Conservation (phyloP, 2,329 filamentous ascomycete species). For the Cordyceps tenuipes region DNA sequence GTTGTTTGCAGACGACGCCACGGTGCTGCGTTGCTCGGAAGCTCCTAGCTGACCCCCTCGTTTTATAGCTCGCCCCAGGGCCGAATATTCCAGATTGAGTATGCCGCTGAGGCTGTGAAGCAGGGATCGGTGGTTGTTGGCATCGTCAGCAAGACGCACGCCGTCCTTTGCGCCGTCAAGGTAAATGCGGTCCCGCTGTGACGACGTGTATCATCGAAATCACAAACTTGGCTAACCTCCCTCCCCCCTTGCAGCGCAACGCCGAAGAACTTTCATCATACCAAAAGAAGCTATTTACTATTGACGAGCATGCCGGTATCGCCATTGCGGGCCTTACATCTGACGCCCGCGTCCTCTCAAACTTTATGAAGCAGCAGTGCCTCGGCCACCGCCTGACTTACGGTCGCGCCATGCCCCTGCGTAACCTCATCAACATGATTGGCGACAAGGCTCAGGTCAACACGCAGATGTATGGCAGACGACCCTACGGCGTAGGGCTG, state of each 20-base stretch:
- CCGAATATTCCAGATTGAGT: conserved; percentile 99
- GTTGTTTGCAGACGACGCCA: neutral
- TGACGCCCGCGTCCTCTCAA: conserved; percentile 96
- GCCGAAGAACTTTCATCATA: conserved; percentile 99
- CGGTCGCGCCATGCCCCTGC: conserved; percentile 84
- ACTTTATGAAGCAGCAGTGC: conserved; percentile 99
- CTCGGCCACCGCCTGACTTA: conserved; percentile 93
- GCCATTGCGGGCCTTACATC: conserved; percentile 95
- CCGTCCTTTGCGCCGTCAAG: conserved; percentile 93
- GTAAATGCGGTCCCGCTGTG: conserved; percentile 38
- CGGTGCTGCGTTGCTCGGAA: conserved; percentile 15
- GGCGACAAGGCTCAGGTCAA: conserved; percentile 95
- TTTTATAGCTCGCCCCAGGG: conserved; percentile 82
- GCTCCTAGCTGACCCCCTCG: conserved; percentile 20
- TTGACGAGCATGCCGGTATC: conserved; percentile 92
- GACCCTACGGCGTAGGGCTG: conserved; percentile 90
- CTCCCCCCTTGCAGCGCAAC: conserved; percentile 59
- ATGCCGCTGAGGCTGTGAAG: conserved; percentile 97
- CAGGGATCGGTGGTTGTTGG: conserved; percentile 97
- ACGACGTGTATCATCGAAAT: neutral
- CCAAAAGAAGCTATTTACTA: conserved; percentile 97
- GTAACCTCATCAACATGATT: conserved; percentile 83
- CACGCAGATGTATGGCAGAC: conserved; percentile 94
- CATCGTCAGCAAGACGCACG: conserved; percentile 95
- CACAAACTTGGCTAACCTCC: neutral